Evolutionary conservation across 352 stramenopile species (phyloP), one percentile per base, ranked within the genome.

Genomic region (Pythium coloratum): DNA sequence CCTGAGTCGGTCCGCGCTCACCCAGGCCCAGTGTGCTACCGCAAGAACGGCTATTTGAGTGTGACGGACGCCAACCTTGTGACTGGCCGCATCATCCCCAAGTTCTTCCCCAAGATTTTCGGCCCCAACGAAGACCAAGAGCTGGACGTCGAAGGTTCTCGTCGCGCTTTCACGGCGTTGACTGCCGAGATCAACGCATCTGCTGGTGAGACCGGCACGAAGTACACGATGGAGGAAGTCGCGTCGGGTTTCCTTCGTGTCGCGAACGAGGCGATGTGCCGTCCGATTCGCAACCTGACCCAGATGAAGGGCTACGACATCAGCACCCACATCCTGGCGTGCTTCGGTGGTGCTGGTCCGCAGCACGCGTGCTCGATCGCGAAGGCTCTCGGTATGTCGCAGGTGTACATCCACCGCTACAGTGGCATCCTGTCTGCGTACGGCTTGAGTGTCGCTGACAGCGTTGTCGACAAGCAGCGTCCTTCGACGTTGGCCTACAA

Each of bases 21-120:
- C 75, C 97, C 97, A 3, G 98, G 98, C 1, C 92, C 92, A 0
- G 91, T 97, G 14, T 99, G 96, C 76, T 99, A 99, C 78, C 92
- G 97, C 57, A 99, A 99, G 75, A 91, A 94, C 40, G 97, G 97
- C 4, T 86, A 95, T 66, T 71, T 99, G 14, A 97, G 96, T 67
- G 96, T 99, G 8, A 99, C 97, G 1, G 98, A 99, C 76, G 97
- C 97, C 6, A 99, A 99, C 76, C 82, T 99, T 4, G 93, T 99
- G 12, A 97, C 98, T 28, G 98, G 98, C 46, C 84, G 97, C n/a
- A 95, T 99, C 55, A 72, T 99, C 18, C 97, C 97, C 0, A 81
- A 96, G 42, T 97, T 99, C 65, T 99, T 99, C 71, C 98, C 98
- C 4, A 92, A 97, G 20, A 99, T 99, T 67, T 99, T 99, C 78